Percentiles rank a stretch among this genome's conserved stretches.
These are phyloP conservation scores for Chaetomium olivaceum DNA, from an alignment of 2,329 filamentous ascomycete genomes.

Conservation along the genomic window DNA sequence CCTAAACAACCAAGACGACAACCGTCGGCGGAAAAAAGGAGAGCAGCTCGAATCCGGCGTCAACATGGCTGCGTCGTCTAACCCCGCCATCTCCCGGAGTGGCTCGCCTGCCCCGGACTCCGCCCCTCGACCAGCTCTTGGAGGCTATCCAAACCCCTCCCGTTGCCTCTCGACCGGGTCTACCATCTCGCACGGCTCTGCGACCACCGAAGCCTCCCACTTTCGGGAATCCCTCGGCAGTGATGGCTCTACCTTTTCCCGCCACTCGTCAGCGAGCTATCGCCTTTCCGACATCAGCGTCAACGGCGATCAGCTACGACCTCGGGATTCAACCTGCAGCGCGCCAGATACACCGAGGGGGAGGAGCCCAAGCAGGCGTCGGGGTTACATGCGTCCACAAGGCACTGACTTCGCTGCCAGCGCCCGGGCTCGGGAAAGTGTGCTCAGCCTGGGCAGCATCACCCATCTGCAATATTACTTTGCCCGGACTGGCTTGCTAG, in stretches of 20 bases:
- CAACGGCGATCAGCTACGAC: conserved; percentile 35
- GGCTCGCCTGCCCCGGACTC: conserved; percentile 66
- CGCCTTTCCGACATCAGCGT: conserved; percentile 47
- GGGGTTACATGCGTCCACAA: conserved; percentile 85
- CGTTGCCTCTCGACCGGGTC: conserved; percentile 66
- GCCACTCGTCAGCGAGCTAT: conserved; percentile 64
- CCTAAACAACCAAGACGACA: neutral
- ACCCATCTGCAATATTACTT: conserved; percentile 98
- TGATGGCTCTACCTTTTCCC: conserved; percentile 53
- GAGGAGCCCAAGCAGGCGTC: conserved; percentile 50
- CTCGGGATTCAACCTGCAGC: conserved; percentile 51
- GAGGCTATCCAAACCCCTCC: conserved; percentile 58
- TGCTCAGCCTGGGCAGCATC: conserved; percentile 94
- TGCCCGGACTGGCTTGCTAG: conserved; percentile 86
- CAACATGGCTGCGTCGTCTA: conserved; percentile 42
- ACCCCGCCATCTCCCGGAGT: conserved; percentile 46
- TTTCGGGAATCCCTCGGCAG: conserved; percentile 59
- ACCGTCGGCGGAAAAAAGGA: neutral
- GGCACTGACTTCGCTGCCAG: conserved; percentile 88
- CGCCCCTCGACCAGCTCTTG: conserved; percentile 63
- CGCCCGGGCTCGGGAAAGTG: conserved; percentile 86
- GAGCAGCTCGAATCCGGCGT: neutral
- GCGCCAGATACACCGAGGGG: conserved; percentile 34
- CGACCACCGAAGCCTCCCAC: conserved; percentile 47
- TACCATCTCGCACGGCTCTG: conserved; percentile 58